phyloP scores from a whole-genome alignment of 2,329 filamentous ascomycete species.

The Aspergillus caelatus region DNA sequence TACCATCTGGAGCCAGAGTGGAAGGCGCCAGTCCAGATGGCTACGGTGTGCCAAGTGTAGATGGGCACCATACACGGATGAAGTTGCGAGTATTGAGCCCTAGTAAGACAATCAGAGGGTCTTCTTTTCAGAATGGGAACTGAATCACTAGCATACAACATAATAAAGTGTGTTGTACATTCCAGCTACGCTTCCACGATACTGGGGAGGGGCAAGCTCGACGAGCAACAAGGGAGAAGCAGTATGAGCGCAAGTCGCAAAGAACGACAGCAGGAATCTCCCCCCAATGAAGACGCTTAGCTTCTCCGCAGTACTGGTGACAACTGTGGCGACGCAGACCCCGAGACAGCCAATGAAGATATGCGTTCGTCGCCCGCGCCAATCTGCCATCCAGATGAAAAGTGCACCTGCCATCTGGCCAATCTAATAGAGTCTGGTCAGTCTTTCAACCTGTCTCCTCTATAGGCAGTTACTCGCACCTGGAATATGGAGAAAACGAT shows the following conservation, averaged over 20 bases:
- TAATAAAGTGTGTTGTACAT: conserved; percentile 18
- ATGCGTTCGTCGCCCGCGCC: no score
- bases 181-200: conserved; percentile 13
- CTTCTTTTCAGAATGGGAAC: not conserved
- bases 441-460: not conserved
- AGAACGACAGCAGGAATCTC: not conserved
- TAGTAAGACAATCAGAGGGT: not conserved
- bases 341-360: no score
- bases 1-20: conserved; percentile 16
- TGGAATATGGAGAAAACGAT: conserved; percentile 19
- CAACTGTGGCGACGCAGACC: no score
- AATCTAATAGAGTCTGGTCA: conserved; percentile 3
- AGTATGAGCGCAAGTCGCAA: conserved; percentile 15
- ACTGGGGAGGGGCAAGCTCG: conserved; percentile 10
- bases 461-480: not conserved
- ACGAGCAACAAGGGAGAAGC: conserved; percentile 15
- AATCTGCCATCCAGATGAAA: no score
- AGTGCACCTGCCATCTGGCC: conserved; percentile 13
- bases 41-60: conserved; percentile 5
- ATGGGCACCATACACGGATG: conserved; percentile 12
- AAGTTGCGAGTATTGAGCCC: conserved; percentile 15
- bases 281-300: no score
- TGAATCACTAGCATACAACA: not conserved
- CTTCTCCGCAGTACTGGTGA: no score
- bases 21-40: conserved; percentile 11